Evolutionary conservation across 2,329 filamentous ascomycete species (phyloP).

Genomic region (Ophiostoma himal-ulmi): DNA sequence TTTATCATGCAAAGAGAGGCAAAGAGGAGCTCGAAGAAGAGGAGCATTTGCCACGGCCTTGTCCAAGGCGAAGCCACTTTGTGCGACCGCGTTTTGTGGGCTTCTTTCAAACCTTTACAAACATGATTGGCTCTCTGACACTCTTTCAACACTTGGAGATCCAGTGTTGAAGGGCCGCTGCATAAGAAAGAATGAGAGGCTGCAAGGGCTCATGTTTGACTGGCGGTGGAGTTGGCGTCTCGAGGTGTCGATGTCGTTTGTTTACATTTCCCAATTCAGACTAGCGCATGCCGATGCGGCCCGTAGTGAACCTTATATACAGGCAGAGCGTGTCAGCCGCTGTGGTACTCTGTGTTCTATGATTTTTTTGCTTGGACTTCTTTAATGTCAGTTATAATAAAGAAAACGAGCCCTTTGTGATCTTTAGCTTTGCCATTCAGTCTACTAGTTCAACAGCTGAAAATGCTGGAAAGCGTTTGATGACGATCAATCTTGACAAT

Average conservation of each 20-base stretch:
- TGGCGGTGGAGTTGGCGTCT: background rate
- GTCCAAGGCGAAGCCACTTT: background rate
- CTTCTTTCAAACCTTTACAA: background rate
- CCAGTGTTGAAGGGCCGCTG: background rate
- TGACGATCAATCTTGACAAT: no score
- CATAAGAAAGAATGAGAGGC: conserved; percentile 10
- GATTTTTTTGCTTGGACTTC: no score
- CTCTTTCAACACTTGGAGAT: background rate
- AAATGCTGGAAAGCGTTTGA: no score
- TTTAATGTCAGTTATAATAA: no score
- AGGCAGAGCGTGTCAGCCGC: background rate
- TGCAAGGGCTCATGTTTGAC: conserved; percentile 7
- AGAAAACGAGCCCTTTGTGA: no score
- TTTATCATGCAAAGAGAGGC: background rate
- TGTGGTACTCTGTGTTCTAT: background rate
- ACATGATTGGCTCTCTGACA: background rate
- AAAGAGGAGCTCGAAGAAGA: background rate
- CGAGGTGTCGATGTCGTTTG: conserved; percentile 12
- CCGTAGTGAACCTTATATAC: background rate
- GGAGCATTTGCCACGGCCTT: background rate
- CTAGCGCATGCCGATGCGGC: background rate
- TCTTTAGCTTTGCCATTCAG: no score
- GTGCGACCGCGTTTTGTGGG: conserved; percentile 13
- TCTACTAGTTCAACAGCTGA: no score
- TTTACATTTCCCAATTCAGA: background rate